Base-by-base conservation (phyloP, 2,329 filamentous ascomycete species). In the Trichoderma simmonsii region DNA sequence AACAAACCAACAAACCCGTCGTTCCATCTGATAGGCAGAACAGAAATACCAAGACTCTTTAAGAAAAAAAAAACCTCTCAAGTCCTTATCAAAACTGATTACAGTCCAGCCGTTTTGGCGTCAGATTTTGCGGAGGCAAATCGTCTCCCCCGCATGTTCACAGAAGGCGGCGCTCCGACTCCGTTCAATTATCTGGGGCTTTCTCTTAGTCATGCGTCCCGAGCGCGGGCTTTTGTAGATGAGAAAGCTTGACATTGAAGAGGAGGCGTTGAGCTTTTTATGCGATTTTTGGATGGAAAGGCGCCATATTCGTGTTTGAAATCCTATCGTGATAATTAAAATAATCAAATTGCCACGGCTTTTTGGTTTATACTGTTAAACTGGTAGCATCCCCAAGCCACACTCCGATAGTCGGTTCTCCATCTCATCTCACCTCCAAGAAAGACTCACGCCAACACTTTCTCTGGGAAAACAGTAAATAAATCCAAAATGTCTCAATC, bases 401-500 rank as follows among this genome's bases (percentile, higher is more conserved):
- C 9, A 28, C 51, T 6, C 36, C 3, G 51, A 1, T 9, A 43
- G 64, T 21, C 1, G 28, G 30, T 24, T n/a, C 4, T 4, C 51
- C 32, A 34, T 57, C 51, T 43, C 64, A 11, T 8, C 48, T 28
- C 32, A 24, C 14, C 21, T 14, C 2, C 15, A 6, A 21, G 11
- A 28, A 39, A 43, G 7, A 24, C 48, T 18, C 14, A 56, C 4
- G 14, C n/a, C 21, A 66, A 66, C 21, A 30, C 12, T 6, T 43
- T 48, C 12, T 21, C 43, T 39, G 30, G 51, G 2, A 28, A 36
- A 61, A 32, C 24, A 26, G 26, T 26, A 26, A 26, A 61, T 26
- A 18, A 7, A 32, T n/a, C 3, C 1, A 43, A 15, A 15, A 75
- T 76, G 75, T 65, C 73, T 48, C 62, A 71, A 11, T 32, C 72